Conservation (phyloP, 2,329 filamentous ascomycete species). For the Ambrosiella cleistominuta region DNA sequence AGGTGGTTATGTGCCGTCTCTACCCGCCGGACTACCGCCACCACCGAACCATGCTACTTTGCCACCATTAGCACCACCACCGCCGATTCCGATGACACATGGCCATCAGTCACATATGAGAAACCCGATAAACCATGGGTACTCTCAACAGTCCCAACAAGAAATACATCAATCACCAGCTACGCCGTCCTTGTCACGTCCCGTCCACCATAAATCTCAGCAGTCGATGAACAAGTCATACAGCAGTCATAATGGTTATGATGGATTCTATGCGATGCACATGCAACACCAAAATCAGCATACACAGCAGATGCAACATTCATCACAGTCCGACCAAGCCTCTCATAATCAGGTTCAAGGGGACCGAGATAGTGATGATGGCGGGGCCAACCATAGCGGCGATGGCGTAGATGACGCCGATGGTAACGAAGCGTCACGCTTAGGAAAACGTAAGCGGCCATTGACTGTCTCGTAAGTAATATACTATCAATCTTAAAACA, state of each 20-base stretch:
- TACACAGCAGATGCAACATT: neutral
- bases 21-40: neutral
- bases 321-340: neutral
- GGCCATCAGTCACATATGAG: neutral
- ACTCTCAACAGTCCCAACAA: neutral
- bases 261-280: neutral
- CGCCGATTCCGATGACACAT: neutral
- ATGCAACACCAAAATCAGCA: neutral
- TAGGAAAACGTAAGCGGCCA: constrained; percentile 41
- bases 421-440: constrained; percentile 25
- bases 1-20: neutral
- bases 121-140: neutral
- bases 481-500: neutral
- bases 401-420: constrained; percentile 25
- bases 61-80: neutral
- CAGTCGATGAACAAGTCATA: neutral
- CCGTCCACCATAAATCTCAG: neutral
- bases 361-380: constrained; percentile 32
- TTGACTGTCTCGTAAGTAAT: constrained; percentile 41
- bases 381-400: constrained; percentile 25
- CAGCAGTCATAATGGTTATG: neutral
- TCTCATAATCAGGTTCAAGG: neutral
- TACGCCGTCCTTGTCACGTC: neutral
- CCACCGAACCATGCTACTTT: neutral
- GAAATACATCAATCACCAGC: neutral